Base-by-base conservation (phyloP, 495 filamentous ascomycete species). In the Tetracladium setigerum region DNA sequence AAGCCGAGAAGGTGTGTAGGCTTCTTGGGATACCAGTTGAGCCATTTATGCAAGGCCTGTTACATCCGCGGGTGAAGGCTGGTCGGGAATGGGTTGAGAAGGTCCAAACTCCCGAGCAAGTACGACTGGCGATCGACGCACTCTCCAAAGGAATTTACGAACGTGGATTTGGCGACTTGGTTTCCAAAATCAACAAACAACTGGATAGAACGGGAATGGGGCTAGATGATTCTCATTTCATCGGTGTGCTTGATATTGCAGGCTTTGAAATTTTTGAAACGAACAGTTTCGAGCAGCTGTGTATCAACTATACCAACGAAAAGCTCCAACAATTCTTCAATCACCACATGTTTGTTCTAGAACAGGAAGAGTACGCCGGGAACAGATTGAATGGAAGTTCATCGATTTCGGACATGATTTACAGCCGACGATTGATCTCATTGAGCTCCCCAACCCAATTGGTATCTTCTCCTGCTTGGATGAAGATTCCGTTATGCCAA, bases 261-360 rank as follows among this genome's bases (percentile, higher is more conserved):
- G 94, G 94, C 31, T 99, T 99, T 60, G 94, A 99, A 54, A 99
- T 99, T 43, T 99, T 99, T 58, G 87, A 99, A 54, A 77, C 87
- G 50, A 99, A 99, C 63, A 95, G 89, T 69, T 99, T 99, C 56
- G 94, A 99, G 65, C 94, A 99, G 62, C 78, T 99, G 5, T 97
- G 94, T 68, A 99, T 99, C 71, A 99, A 99, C 61, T 99, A 97
- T 67, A 97, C 94, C 47, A 99, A 99, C 63, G 94, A 99, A 62
- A 99, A 96, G 64, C 79, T 99, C 5, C 94, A 99, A 62, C 94
- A 99, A 54, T 99, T 97, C 63, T 99, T 99, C 76, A 99, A 99
- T 50, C 94, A 99, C 55, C 94, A 99, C 69, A 99, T 99, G 94
- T 99, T 99, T 62, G 94, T 99, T 16, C 68, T 99, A 16, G 94